Base-by-base conservation (phyloP, 495 filamentous ascomycete genomes). In the Recurvomyces mirabilis region DNA sequence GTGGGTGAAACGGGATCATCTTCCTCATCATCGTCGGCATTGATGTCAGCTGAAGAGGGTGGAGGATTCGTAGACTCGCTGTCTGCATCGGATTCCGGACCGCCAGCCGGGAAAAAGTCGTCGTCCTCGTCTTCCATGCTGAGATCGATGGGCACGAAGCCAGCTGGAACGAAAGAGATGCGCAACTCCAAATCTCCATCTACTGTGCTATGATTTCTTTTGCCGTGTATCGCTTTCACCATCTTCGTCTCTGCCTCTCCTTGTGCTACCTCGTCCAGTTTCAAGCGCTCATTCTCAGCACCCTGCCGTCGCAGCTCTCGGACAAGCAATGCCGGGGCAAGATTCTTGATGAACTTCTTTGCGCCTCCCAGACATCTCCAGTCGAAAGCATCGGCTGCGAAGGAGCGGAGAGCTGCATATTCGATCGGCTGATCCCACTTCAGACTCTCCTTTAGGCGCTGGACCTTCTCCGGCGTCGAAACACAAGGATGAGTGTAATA, bases 401-500 rank as follows among this genome's bases (percentile, higher is more conserved):
- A 94, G 17, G 64, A 64, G 17, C 91, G 68, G 18, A 98, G 64
- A 0, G 74, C 78, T 13, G 65, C 41, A 14, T 83, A 65, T 47
- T 95, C 78, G 25, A 93, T 70, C 0, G 72, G 62, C 17, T 60
- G 62, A 43, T 82, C 74, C 76, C 81, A 87, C 3, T 66, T 68
- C 15, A 81, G 66, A 12, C 65, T 64, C 12, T 62, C 59, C 46
- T 65, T 68, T 21, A 96, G 50, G 21, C 60, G 66, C 2, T 73
- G 64, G 17, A 95, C 57, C 1, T 77, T 76, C 1, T 70, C 67
- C 11, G 64, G 52, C 0, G 64, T 65, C 4, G 87, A 94, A 7
- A 96, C 79, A 0, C 79, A 75, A 0, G 91, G 91, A 48, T 83
- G 74, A 5, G 80, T 87, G 50, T 99, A 96, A 53, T 82, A 94